A percentile compares a stretch with the other conserved stretches of the same genome.
Evolutionary conservation across 441 rosid species (phyloP).

Genomic region (Metrosideros polymorpha): DNA sequence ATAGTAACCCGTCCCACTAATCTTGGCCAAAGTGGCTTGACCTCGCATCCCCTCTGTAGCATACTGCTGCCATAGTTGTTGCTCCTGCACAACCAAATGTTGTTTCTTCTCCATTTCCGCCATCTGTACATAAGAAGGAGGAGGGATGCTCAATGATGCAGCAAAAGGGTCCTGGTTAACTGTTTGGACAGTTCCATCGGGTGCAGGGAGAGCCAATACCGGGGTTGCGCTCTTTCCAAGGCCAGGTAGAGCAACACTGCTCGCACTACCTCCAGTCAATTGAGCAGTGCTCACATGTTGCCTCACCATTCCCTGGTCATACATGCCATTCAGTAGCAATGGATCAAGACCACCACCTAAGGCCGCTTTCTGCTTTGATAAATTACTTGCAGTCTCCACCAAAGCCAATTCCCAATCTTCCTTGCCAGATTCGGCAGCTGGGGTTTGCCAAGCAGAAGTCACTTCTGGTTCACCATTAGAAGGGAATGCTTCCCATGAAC

Average conservation of each 20-base stretch:
- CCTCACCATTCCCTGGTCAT: slow-evolving; percentile 87
- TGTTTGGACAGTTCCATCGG: slow-evolving; percentile 74
- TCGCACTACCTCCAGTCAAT: slow-evolving; percentile 78
- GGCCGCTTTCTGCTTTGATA: slow-evolving; percentile 64
- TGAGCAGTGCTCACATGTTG: slow-evolving; percentile 72
- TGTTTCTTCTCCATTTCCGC: slow-evolving; percentile 96
- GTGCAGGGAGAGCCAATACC: slow-evolving; percentile 90
- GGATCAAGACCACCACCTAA: slow-evolving; percentile 93
- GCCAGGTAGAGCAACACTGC: slow-evolving; percentile 76
- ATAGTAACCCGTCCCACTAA: slow-evolving; percentile 35
- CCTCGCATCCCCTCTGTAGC: slow-evolving; percentile 85
- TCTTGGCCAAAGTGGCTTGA: slow-evolving; percentile 74
- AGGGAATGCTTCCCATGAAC: slow-evolving; percentile 90
- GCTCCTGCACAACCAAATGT: slow-evolving; percentile 70
- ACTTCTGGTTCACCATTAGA: slow-evolving; percentile 51
- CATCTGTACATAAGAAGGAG: slow-evolving; percentile 96
- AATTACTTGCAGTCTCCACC: slow-evolving; percentile 77
- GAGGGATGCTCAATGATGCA: slow-evolving; percentile 65
- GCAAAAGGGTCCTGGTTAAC: slow-evolving; percentile 90
- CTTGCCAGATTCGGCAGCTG: slow-evolving; percentile 79
- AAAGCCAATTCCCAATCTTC: slow-evolving; percentile 95
- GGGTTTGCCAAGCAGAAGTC: slow-evolving; percentile 96
- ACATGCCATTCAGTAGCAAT: slow-evolving; percentile 76
- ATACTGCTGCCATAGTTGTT: slow-evolving; percentile 83
- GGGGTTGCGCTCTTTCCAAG: slow-evolving; percentile 48